Evolutionary conservation across 202 grass and related monocot species (phyloP).

Genomic region (Schoenoplectus tabernaemontani): DNA sequence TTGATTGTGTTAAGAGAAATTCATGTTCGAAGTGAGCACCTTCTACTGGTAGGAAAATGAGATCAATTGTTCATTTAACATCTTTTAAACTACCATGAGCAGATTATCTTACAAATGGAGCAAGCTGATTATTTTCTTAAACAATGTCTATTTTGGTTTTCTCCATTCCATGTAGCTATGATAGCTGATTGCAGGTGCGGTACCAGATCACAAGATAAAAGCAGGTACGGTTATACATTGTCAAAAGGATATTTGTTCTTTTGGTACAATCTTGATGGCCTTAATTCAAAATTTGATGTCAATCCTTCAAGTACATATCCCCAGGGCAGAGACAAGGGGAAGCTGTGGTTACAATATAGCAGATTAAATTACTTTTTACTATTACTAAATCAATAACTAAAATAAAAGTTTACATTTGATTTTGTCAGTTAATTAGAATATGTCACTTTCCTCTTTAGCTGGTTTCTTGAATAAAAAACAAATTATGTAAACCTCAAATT

Average conservation of each 20-base stretch:
- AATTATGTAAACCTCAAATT: neutral
- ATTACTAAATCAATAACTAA: neutral
- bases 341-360: neutral
- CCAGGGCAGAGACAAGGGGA: too few relatives aligned
- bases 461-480: neutral
- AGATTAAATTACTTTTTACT: neutral
- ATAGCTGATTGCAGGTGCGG: neutral
- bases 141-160: neutral
- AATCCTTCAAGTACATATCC: neutral
- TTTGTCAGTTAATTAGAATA: neutral
- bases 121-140: neutral
- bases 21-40: neutral
- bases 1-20: neutral
- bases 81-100: neutral
- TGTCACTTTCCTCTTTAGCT: neutral
- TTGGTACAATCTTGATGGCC: neutral
- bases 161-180: neutral
- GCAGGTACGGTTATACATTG: neutral
- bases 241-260: neutral
- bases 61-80: neutral
- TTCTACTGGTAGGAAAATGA: neutral
- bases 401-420: neutral
- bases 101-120: neutral
- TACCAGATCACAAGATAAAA: neutral
- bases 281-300: neutral